Evolutionary conservation across 495 filamentous ascomycete species (phyloP).

Genomic region (Lasiosphaeria ovina): DNA sequence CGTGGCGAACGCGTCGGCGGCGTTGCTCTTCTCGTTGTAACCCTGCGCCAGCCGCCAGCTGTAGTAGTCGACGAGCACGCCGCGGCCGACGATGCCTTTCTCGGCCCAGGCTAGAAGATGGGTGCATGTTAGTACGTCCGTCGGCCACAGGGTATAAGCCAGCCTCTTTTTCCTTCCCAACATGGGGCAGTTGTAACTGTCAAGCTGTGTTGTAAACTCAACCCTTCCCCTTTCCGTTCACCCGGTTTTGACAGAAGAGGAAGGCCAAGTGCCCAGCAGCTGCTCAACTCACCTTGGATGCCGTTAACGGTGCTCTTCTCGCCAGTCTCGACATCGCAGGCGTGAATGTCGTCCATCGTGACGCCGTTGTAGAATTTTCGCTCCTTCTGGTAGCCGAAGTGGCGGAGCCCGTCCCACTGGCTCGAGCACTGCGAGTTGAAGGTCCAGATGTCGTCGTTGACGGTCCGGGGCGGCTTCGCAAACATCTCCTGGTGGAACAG

Average conservation of each 20-base stretch:
- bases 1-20: slow-evolving; percentile 38
- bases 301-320: slow-evolving; percentile 42
- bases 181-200: no score
- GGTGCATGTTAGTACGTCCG: not conserved
- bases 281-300: slow-evolving; percentile 45
- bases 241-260: not conserved
- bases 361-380: slow-evolving; percentile 61
- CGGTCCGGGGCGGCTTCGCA: slow-evolving; percentile 34
- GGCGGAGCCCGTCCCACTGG: slow-evolving; percentile 47
- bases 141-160: no score
- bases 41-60: slow-evolving; percentile 42
- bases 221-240: not conserved
- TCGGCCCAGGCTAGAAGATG: slow-evolving; percentile 35
- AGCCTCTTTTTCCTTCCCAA: no score
- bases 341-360: slow-evolving; percentile 54
- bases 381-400: slow-evolving; percentile 54
- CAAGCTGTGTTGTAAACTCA: no score
- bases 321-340: slow-evolving; percentile 25
- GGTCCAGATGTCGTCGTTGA: slow-evolving; percentile 60
- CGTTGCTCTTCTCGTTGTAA: slow-evolving; percentile 20
- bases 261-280: not conserved
- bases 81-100: slow-evolving; percentile 57
- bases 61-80: slow-evolving; percentile 58
- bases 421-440: slow-evolving; percentile 58
- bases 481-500: slow-evolving; percentile 42